These are phyloP conservation scores for Exophiala oligosperma DNA, from an alignment of 2,329 filamentous ascomycete species.

Conservation along the genomic window DNA sequence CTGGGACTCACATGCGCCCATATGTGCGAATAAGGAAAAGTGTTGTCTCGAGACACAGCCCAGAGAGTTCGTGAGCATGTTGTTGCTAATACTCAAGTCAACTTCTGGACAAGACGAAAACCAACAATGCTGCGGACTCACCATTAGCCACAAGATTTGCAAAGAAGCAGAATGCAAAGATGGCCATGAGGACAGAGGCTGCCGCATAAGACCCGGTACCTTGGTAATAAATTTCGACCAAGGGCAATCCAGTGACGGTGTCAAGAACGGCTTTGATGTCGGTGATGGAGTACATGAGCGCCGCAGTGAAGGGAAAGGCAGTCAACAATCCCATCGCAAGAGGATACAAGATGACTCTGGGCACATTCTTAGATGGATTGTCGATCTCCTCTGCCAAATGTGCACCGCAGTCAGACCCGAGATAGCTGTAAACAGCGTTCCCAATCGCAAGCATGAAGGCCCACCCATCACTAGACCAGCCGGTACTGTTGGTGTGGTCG, in stretches of 20 bases:
- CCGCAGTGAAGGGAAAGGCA: constrained; percentile 30
- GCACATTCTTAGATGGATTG: constrained; percentile 37
- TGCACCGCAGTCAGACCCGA: constrained; percentile 12
- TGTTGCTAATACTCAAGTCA: constrained; percentile 36
- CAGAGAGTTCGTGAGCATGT: constrained; percentile 48
- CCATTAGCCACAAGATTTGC: not conserved
- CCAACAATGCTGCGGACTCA: constrained; percentile 10
- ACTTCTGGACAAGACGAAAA: constrained; percentile 29
- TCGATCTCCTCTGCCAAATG: constrained; percentile 14
- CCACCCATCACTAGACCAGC: constrained; percentile 33
- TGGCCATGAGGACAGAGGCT: constrained; percentile 48
- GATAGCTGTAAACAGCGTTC: constrained; percentile 16
- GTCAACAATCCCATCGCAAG: constrained; percentile 39
- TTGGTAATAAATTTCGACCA: constrained; percentile 52
- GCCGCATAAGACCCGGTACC: constrained; percentile 45
- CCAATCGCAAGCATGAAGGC: constrained; percentile 30
- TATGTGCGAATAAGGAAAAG: constrained; percentile 30
- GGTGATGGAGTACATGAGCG: constrained; percentile 42
- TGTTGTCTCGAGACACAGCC: constrained; percentile 45
- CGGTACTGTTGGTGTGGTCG: constrained; percentile 40
- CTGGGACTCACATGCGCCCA: constrained; percentile 3
- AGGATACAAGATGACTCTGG: constrained; percentile 29
- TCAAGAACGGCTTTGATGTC: constrained; percentile 40
- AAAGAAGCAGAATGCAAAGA: constrained; percentile 38
- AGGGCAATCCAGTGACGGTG: constrained; percentile 47